Conservation (phyloP, 805 yeast species). For the Saturnispora halmiae region DNA sequence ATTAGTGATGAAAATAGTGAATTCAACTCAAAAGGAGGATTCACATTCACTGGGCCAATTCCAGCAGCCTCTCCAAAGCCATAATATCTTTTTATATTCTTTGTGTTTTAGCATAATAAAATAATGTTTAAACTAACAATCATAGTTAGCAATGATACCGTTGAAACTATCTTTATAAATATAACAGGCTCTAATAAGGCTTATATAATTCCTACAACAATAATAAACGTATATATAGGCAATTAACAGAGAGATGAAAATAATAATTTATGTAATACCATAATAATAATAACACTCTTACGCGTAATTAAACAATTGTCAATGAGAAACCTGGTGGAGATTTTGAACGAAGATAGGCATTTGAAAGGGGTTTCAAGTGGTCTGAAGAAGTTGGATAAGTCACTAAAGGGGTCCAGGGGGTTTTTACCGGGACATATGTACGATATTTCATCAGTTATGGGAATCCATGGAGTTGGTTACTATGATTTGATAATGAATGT, state of each 20-base stretch:
- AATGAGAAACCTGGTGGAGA: not conserved
- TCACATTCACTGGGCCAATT: constrained; percentile 43
- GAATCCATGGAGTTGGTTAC: constrained; percentile 19
- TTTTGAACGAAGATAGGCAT: not conserved
- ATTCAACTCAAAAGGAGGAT: constrained; percentile 42
- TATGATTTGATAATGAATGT: constrained; percentile 20
- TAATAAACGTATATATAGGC: no score
- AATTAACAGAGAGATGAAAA: no score
- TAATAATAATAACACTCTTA: not conserved
- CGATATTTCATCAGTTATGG: constrained; percentile 24
- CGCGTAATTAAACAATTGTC: not conserved
- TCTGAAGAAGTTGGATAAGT: constrained; percentile 15
- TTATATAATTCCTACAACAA: no score
- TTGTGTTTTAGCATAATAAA: no score
- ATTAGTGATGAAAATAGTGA: constrained; percentile 62
- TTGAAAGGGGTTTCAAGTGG: constrained; percentile 17
- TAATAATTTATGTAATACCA: no score
- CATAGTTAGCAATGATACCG: no score
- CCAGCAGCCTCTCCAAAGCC: constrained; percentile 26
- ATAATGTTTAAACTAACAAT: no score
- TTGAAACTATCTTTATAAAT: no score
- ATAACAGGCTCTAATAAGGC: no score
- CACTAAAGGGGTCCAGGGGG: constrained; percentile 19
- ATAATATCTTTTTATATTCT: no score
- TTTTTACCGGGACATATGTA: constrained; percentile 20